phyloP scores from a whole-genome alignment of 106 monocot genomes.

The Triglochin maritima region DNA sequence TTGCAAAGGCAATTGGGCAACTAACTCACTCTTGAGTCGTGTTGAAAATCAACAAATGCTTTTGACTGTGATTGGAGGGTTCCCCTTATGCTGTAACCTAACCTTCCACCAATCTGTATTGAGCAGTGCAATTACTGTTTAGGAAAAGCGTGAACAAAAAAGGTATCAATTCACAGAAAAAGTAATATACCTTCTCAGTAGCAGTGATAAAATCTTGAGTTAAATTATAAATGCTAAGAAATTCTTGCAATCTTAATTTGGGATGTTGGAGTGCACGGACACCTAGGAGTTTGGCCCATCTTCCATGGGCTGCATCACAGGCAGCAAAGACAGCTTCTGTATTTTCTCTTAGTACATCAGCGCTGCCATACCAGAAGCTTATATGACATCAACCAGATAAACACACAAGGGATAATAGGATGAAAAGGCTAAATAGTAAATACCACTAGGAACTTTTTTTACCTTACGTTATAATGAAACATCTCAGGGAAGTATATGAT shows the following conservation, averaged over 20 bases:
- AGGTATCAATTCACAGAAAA: neutral
- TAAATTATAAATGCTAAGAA: slow-evolving; percentile 76
- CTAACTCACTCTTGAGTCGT: slow-evolving; percentile 72
- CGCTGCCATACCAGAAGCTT: slow-evolving; percentile 35
- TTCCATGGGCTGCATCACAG: slow-evolving; percentile 97
- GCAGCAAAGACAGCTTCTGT: slow-evolving; percentile 94
- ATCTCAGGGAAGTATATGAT: too few species aligned
- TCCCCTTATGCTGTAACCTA: slow-evolving; percentile 95
- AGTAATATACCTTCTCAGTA: slow-evolving; percentile 73
- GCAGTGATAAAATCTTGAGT: slow-evolving; percentile 81
- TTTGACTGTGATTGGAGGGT: slow-evolving; percentile 90
- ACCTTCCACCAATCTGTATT: slow-evolving; percentile 87
- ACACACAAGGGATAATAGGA: neutral
- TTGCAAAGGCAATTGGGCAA: slow-evolving; percentile 6
- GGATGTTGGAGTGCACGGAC: slow-evolving; percentile 96
- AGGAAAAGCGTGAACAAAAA: slow-evolving; percentile 1
- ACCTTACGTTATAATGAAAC: too few species aligned
- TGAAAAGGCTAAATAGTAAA: neutral
- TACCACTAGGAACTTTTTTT: neutral
- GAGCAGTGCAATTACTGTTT: neutral
- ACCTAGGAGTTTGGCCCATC: slow-evolving; percentile 98
- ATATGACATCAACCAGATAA: neutral
- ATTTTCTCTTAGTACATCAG: slow-evolving; percentile 95
- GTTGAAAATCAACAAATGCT: slow-evolving; percentile 93
- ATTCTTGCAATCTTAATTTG: slow-evolving; percentile 75